Percentiles rank a stretch among this genome's conserved stretches.
Evolutionary conservation across 2,329 filamentous ascomycete genomes (phyloP).

Genomic region (Ophiostoma fasciatum): DNA sequence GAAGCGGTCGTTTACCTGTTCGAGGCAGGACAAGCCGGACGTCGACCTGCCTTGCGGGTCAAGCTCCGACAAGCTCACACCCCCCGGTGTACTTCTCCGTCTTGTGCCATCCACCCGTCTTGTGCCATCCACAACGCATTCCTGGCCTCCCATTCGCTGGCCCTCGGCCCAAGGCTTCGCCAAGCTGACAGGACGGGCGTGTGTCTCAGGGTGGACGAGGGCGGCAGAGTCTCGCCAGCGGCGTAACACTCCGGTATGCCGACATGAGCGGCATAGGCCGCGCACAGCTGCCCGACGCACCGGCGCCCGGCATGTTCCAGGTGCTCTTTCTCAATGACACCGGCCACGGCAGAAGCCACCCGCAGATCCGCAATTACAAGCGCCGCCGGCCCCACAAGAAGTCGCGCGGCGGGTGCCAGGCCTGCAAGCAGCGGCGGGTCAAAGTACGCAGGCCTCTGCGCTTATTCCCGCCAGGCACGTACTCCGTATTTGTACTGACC

Average conservation of each 20-base stretch:
- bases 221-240: neutral
- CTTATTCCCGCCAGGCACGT: no score
- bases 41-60: no score
- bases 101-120: no score
- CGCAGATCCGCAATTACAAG: conserved; percentile 13
- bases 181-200: neutral
- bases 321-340: conserved; percentile 13
- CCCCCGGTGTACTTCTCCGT: no score
- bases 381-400: conserved; percentile 13
- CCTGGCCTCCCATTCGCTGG: neutral
- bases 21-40: no score
- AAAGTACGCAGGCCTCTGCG: conserved; percentile 10
- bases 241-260: conserved; percentile 1
- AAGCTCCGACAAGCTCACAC: no score
- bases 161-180: no score
- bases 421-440: conserved; percentile 14
- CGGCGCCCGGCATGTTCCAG: conserved; percentile 11
- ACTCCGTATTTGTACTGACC: neutral
- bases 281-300: conserved; percentile 2
- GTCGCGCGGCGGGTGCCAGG: conserved; percentile 11
- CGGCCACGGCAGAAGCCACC: neutral
- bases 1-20: no score
- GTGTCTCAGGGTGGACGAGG: neutral
- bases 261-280: conserved; percentile 5
- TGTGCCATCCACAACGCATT: no score